These are phyloP conservation scores for Sungouiella blattae DNA, from an alignment of 805 yeast species.

Conservation along the genomic window DNA sequence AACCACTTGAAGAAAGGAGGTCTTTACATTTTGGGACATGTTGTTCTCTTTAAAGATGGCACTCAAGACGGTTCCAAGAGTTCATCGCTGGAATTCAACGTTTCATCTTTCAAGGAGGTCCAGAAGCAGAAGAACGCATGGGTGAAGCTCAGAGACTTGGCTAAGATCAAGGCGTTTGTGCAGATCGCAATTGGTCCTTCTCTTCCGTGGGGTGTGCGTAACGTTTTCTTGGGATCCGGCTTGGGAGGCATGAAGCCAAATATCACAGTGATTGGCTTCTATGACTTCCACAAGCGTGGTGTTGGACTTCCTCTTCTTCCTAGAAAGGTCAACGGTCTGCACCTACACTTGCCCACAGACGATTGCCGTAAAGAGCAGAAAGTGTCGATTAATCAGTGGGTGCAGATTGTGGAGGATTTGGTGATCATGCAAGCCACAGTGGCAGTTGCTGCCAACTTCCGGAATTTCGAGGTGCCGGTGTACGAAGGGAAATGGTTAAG, in stretches of 20 bases:
- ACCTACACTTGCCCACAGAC: constrained; percentile 63
- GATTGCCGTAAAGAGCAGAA: constrained; percentile 65
- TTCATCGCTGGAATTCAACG: constrained; percentile 25
- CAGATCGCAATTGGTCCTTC: constrained; percentile 87
- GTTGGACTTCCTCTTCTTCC: constrained; percentile 24
- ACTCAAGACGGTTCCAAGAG: constrained; percentile 7
- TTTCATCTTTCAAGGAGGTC: constrained; percentile 59
- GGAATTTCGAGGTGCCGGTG: constrained; percentile 60
- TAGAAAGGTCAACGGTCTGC: constrained; percentile 13
- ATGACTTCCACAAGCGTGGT: constrained; percentile 54
- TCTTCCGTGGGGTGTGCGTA: constrained; percentile 92
- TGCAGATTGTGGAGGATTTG: constrained; percentile 85
- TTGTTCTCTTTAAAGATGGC: constrained; percentile 56
- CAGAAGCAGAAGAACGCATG: constrained; percentile 75
- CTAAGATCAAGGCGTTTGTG: constrained; percentile 86
- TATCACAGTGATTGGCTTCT: constrained; percentile 87
- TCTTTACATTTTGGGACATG: constrained; percentile 87
- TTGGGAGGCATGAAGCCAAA: constrained; percentile 99
- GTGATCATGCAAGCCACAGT: constrained; percentile 85
- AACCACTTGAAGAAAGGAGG: constrained; percentile 96
- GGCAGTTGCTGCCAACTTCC: constrained; percentile 90
- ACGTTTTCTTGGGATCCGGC: constrained; percentile 89
- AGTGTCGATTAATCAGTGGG: constrained; percentile 80
- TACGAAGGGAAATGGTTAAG: constrained; percentile 12
- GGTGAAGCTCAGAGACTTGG: constrained; percentile 74